These are phyloP conservation scores for Pneumocystis canis DNA, from an alignment of 1,139 yeast species.

Conservation along the genomic window DNA sequence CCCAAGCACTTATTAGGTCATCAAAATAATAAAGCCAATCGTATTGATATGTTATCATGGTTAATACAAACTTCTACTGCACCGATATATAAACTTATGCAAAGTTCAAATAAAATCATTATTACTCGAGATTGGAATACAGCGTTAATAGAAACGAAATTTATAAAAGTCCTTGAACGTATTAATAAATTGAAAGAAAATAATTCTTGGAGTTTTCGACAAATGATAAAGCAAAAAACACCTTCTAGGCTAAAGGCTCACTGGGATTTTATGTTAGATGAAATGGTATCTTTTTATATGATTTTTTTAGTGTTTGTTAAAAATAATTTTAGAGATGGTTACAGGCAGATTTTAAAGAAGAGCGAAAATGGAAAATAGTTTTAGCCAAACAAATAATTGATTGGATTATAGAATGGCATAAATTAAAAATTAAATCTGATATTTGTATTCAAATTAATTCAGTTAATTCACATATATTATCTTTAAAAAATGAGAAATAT, in stretches of 20 bases:
- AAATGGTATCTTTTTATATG: constrained; percentile 28
- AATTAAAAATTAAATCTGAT: constrained; percentile 2
- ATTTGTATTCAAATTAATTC: not conserved
- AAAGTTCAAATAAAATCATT: constrained; percentile 72
- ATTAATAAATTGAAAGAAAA: constrained; percentile 82
- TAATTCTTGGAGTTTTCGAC: constrained; percentile 83
- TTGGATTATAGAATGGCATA: constrained; percentile 11
- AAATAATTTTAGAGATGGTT: constrained; percentile 41
- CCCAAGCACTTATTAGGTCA: not conserved
- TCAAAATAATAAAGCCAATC: not conserved
- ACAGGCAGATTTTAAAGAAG: constrained; percentile 65
- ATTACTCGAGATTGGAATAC: constrained; percentile 75
- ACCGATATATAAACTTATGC: constrained; percentile 66
- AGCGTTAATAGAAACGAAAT: constrained; percentile 80
- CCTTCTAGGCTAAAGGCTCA: constrained; percentile 48
- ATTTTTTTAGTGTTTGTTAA: not conserved
- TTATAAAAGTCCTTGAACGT: constrained; percentile 80
- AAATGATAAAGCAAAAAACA: constrained; percentile 56
- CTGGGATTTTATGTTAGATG: constrained; percentile 64
- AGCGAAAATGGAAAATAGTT: constrained; percentile 22
- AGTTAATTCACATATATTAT: not conserved
- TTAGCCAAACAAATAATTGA: constrained; percentile 10
- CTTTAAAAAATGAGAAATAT: not conserved
- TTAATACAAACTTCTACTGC: constrained; percentile 72
- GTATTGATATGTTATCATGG: constrained; percentile 45